Base-by-base conservation (phyloP, 2,329 filamentous ascomycete species). In the Neoascochyta sp. region DNA sequence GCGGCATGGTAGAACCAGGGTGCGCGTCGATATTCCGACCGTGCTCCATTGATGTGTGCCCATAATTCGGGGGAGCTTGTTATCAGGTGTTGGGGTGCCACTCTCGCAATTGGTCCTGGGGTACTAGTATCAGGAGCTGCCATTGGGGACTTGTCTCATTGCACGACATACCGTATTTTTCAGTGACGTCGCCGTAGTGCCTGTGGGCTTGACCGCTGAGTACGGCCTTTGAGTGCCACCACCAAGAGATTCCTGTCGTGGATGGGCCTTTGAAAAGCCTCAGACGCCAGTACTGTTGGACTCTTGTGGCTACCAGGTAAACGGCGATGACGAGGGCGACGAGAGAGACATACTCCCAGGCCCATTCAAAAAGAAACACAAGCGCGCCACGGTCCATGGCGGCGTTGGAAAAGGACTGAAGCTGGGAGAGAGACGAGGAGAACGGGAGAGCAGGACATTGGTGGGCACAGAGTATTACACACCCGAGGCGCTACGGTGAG, bases 71-170 rank as follows among this genome's bases (percentile, higher is more conserved):
- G 62, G 21, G 70, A 70, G 5, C 67, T 67, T 0, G 71, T 74
- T 32, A 73, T 49, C 24, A 75, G 57, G 29, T 73, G 50, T 14
- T 68, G 71, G 3, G 73, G 71, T 0, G 68, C 65, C n/a, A 70
- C 60, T 17, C 71, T 35, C 47, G 65, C 66, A 32, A 69, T 60
- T 9, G 63, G 54, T 13, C 64, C 65, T 67, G 22, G n/a, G 10
- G 23, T n/a, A n/a, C n/a, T n/a, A n/a, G n/a, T n/a, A n/a, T n/a
- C n/a, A n/a, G n/a, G n/a, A n/a, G n/a, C n/a, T n/a, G n/a, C n/a
- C n/a, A n/a, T n/a, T n/a, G n/a, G n/a, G n/a, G n/a, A n/a, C n/a
- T n/a, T n/a, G n/a, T 21, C 5, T 21, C 20, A 14, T 14, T 19
- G 4, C n/a, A n/a, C n/a, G n/a, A n/a, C 47, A 32, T 41, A 57